phyloP scores from a whole-genome alignment of 805 yeast species.

The Myxozyma kluyveri region DNA sequence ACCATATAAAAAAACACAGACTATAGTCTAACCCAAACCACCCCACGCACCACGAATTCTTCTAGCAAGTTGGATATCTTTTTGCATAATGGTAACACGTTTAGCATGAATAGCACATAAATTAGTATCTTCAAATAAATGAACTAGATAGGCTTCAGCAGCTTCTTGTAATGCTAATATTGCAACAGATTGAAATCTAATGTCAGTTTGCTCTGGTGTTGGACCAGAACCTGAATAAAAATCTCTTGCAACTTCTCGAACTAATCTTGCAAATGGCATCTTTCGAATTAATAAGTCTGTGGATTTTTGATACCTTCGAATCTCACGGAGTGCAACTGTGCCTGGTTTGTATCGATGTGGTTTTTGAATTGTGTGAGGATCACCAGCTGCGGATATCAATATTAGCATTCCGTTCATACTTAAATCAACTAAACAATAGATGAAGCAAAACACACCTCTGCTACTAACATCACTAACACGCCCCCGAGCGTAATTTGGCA shows the following conservation, averaged over 20 bases:
- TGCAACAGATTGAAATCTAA: constrained; percentile 96
- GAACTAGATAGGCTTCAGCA: constrained; percentile 95
- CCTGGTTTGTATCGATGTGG: constrained; percentile 94
- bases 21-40: constrained; percentile 18
- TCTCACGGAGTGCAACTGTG: constrained; percentile 94
- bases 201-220: constrained; percentile 43
- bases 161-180: constrained; percentile 98
- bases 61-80: constrained; percentile 96
- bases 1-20: background rate
- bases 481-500: background rate
- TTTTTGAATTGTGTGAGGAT: constrained; percentile 47
- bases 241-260: constrained; percentile 93
- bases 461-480: background rate
- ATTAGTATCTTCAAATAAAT: constrained; percentile 95
- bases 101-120: constrained; percentile 98
- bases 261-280: constrained; percentile 95
- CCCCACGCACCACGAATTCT: constrained; percentile 81
- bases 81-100: constrained; percentile 98
- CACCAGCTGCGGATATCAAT: constrained; percentile 3
- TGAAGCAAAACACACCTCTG: no score
- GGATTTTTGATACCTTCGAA: constrained; percentile 95
- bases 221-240: constrained; percentile 43
- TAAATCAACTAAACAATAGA: no score
- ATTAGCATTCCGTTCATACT: background rate
- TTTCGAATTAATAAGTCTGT: constrained; percentile 94